A percentile compares a stretch with the other conserved stretches of the same genome.
Evolutionary conservation across 345 rosid genomes (phyloP).

Genomic region (Leavenworthia alabamica): DNA sequence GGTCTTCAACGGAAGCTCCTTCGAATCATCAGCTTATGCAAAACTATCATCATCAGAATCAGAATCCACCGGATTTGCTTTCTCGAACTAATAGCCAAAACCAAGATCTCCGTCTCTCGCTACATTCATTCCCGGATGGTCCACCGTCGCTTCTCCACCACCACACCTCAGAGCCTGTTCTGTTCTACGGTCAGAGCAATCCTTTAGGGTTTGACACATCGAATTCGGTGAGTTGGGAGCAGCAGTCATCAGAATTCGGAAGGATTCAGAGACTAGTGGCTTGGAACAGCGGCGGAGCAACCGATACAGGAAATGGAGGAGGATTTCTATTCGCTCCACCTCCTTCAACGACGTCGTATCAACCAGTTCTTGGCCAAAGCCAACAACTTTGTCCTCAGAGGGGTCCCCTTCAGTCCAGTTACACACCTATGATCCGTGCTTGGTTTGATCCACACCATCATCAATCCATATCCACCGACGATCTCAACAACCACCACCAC

Average conservation of each 20-base stretch:
- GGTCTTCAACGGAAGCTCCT: constrained; percentile 34
- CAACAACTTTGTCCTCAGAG: constrained; percentile 73
- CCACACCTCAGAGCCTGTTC: constrained; percentile 48
- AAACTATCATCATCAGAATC: constrained; percentile 23
- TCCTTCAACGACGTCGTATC: constrained; percentile 31
- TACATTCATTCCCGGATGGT: constrained; percentile 62
- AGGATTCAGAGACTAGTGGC: constrained; percentile 52
- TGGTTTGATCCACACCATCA: constrained; percentile 51
- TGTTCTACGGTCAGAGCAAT: constrained; percentile 43
- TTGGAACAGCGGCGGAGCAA: constrained; percentile 46
- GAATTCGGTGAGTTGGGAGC: constrained; percentile 49
- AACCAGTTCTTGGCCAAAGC: constrained; percentile 54
- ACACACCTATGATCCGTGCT: constrained; percentile 70
- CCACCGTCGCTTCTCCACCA: too few species aligned
- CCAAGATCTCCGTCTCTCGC: constrained; percentile 87
- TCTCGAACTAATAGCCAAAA: constrained; percentile 54
- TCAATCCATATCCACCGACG: constrained; percentile 1
- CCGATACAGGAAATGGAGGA: not conserved
- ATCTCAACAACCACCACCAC: constrained; percentile 11
- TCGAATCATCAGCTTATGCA: too few species aligned
- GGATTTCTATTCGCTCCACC: constrained; percentile 53
- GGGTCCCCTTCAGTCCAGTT: constrained; percentile 99
- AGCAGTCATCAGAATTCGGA: constrained; percentile 45
- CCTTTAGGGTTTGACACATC: constrained; percentile 45
- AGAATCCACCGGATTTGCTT: too few species aligned